A percentile compares a stretch with the other conserved stretches of the same genome.
These are phyloP conservation scores for Fusarium austroafricanum DNA, from an alignment of 2,329 filamentous ascomycete species.

Conservation along the genomic window DNA sequence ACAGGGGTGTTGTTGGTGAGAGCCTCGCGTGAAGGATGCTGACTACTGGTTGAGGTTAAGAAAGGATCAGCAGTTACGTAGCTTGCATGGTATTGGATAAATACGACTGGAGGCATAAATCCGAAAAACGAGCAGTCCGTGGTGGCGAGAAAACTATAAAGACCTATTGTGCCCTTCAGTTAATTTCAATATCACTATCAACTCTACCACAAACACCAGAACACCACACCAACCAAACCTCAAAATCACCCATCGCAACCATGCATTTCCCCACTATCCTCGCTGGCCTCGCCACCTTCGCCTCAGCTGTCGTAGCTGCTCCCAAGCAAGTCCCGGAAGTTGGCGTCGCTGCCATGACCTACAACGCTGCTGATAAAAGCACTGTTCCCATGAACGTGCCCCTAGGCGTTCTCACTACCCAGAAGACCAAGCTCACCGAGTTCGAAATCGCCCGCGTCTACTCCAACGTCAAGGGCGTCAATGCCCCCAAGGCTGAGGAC, in stretches of 20 bases:
- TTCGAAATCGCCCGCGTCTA: slow-evolving; percentile 9
- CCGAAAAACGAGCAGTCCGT: no score
- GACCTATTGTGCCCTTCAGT: background rate
- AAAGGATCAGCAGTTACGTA: background rate
- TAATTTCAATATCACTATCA: background rate
- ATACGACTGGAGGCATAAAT: background rate
- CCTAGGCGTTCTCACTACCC: slow-evolving; percentile 21
- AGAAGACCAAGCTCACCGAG: slow-evolving; percentile 13
- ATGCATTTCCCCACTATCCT: slow-evolving; percentile 20
- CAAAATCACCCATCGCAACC: background rate
- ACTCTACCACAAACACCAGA: background rate
- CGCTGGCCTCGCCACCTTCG: background rate
- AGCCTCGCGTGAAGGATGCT: background rate
- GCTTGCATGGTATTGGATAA: background rate
- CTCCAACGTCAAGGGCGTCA: slow-evolving; percentile 1
- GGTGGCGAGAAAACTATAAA: background rate
- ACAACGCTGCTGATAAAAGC: slow-evolving; percentile 5
- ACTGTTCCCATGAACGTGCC: slow-evolving; percentile 17
- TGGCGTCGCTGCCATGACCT: slow-evolving; percentile 17
- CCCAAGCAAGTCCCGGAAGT: background rate
- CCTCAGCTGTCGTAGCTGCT: background rate
- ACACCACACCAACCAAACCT: background rate
- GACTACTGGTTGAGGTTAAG: background rate
- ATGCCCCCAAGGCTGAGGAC: slow-evolving; percentile 1
- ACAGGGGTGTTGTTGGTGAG: background rate